phyloP scores from a whole-genome alignment of 2,329 filamentous ascomycete species.

The Aspergillus ochraceus region DNA sequence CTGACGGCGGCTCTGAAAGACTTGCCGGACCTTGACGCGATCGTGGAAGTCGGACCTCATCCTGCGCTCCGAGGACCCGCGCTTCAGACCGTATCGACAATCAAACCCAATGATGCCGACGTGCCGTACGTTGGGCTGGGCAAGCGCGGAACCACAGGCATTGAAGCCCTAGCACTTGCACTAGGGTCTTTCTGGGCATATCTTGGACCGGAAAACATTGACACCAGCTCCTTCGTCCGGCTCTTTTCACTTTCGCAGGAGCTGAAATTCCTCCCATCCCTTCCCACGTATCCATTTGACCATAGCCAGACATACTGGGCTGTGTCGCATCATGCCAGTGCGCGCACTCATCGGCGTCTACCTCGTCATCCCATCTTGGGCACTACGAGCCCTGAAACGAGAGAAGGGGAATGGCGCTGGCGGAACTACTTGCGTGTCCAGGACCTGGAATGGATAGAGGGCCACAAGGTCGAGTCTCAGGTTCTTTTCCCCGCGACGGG shows the following conservation, averaged over 20 bases:
- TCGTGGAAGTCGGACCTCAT: conserved; percentile 35
- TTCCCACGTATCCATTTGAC: conserved; percentile 18
- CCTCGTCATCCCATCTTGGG: conserved; percentile 8
- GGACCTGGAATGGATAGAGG: conserved; percentile 46
- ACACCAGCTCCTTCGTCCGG: background rate
- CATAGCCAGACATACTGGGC: conserved; percentile 8
- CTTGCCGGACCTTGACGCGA: conserved; percentile 12
- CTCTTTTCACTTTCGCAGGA: background rate
- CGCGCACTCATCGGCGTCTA: background rate
- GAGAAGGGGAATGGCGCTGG: conserved; percentile 34
- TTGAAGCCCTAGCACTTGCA: background rate
- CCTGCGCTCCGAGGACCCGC: conserved; percentile 32
- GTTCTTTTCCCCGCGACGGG: conserved; percentile 16
- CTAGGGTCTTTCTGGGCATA: conserved; percentile 9
- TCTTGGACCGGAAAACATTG: background rate
- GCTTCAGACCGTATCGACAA: conserved; percentile 8
- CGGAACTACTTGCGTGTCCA: conserved; percentile 43
- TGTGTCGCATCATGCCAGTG: background rate
- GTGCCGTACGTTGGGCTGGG: conserved; percentile 8
- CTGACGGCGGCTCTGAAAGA: conserved; percentile 18
- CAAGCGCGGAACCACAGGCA: background rate
- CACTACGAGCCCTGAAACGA: conserved; percentile 1
- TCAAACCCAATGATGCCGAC: background rate
- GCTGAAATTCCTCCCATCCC: conserved; percentile 1
- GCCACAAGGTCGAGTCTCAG: conserved; percentile 39